Evolutionary conservation across 208 protist species (phyloP).

Genomic region (Leishmania guyanensis): DNA sequence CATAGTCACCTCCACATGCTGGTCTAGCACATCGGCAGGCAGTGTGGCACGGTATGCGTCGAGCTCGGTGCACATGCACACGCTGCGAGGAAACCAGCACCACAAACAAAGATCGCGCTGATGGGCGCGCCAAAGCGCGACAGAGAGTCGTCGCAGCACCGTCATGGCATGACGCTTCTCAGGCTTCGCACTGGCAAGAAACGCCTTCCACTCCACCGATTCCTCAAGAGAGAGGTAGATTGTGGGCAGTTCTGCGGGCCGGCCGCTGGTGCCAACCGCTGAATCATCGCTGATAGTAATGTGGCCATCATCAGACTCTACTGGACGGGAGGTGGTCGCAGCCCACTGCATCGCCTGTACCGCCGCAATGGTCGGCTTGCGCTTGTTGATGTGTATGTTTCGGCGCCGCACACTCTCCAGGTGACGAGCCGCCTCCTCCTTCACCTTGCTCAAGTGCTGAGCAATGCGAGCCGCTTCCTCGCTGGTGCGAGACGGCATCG

Average conservation of each 20-base stretch:
- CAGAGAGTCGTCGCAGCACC: constrained; percentile 53
- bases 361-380: constrained; percentile 14
- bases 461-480: constrained; percentile 34
- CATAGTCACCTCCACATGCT: constrained; percentile 57
- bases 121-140: constrained; percentile 56
- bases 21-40: constrained; percentile 21
- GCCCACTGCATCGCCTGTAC: constrained; percentile 8
- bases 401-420: constrained; percentile 29
- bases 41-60: constrained; percentile 44
- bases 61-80: constrained; percentile 72
- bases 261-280: background rate
- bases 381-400: constrained; percentile 24
- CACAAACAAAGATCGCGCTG: constrained; percentile 56
- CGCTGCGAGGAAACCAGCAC: constrained; percentile 71
- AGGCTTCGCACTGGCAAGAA: constrained; percentile 34
- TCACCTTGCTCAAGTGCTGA: constrained; percentile 14
- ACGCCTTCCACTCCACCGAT: constrained; percentile 59
- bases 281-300: background rate
- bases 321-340: constrained; percentile 1
- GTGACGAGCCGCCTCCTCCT: constrained; percentile 15
- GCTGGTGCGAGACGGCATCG: constrained; percentile 40
- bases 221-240: constrained; percentile 42
- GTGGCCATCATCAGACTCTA: background rate
- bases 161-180: constrained; percentile 54
- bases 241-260: constrained; percentile 19